Evolutionary conservation across 176 grass and related monocot genomes (phyloP), one percentile per base, ranked within the genome.

Genomic region (Oryza glumipatula): DNA sequence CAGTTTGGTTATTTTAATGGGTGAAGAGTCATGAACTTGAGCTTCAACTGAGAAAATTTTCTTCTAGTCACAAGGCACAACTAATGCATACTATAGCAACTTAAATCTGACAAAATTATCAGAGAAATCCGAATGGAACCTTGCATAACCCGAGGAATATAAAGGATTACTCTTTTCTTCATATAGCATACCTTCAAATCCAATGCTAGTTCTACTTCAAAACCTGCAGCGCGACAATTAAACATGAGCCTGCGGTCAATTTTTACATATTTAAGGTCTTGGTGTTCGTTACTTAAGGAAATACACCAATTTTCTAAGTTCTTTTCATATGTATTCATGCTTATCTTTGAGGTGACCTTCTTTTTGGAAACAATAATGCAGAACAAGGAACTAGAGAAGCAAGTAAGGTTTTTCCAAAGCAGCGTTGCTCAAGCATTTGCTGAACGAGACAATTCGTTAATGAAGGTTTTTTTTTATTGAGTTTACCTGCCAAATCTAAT

Each of bases 381-480:
- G 96, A 98, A 93, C 76, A 95, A 95, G 84, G 96, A 98, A 84
- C 89, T 92, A 84, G 93, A 95, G 81, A 92, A 94, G 74, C 96
- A 98, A 87, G 80, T 98, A 65, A 95, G 91, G 38, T 98, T 98
- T 90, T 98, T 98, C 87, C 96, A 98, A 82, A 94, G 85, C 75
- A 93, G 96, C 35, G 83, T 98, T 63, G 96, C 93, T 87, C 83
- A 89, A 86, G 96, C 96, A 54, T 95, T 95, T 82, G 83, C 93
- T 81, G 96, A 98, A 87, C 83, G 93, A 87, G 96, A 98, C 89
- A 88, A 88, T 65, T 85, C 89, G 63, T 65, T 98, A 80, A 88
- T 98, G 93, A 89, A 98, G 96, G 96, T 28, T 95, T 78, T 30
- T 30, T 23, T 81, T 47, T 24, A 63, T 60, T 63, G 32, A 43